These are phyloP conservation scores for Beauveria bassiana DNA, from an alignment of 2,329 filamentous ascomycete genomes.

Conservation along the genomic window DNA sequence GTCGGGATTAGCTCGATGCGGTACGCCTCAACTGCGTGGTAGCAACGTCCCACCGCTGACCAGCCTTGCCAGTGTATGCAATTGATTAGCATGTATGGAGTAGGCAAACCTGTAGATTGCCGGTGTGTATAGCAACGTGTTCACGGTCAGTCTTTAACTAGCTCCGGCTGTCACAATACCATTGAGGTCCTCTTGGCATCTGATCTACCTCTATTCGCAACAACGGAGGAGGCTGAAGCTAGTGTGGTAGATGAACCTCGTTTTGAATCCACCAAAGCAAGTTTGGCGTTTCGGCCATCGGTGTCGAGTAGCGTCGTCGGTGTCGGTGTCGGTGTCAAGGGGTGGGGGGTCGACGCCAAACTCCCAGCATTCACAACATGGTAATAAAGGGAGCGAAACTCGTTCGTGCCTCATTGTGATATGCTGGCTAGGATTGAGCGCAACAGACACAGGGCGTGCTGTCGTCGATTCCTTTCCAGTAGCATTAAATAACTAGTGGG, in stretches of 20 bases:
- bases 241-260: not conserved
- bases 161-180: not conserved
- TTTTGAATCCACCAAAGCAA: not conserved
- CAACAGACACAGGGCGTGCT: not conserved
- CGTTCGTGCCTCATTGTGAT: not conserved
- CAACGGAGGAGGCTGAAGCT: not conserved
- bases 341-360: not conserved
- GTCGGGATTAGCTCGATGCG: not conserved
- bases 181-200: slow-evolving; percentile 1
- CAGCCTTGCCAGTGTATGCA: not conserved
- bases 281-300: not conserved
- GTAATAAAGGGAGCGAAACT: not conserved
- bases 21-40: not conserved
- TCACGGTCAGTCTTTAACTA: not conserved
- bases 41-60: not conserved
- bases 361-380: no score
- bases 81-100: not conserved
- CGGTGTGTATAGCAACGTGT: not conserved
- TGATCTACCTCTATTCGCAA: not conserved
- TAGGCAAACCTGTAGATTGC: not conserved
- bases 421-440: not conserved
- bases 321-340: not conserved
- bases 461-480: slow-evolving; percentile 5
- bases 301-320: not conserved
- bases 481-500: not conserved